Conservation (phyloP, 2,329 filamentous ascomycete genomes). For the Colletotrichum viniferum region DNA sequence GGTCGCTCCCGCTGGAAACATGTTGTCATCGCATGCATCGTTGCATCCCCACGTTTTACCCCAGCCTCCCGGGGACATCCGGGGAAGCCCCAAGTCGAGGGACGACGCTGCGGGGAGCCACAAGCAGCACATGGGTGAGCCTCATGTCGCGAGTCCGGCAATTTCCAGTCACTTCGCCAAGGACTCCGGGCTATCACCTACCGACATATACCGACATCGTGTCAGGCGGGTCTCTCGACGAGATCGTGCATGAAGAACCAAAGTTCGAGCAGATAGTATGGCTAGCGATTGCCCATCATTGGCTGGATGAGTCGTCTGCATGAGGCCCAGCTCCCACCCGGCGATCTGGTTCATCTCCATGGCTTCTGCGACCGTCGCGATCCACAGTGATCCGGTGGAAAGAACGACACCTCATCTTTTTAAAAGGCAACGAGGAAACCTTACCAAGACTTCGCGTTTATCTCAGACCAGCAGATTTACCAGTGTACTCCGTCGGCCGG, state of each 20-base stretch:
- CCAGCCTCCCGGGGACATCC: not conserved
- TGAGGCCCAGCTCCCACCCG: not conserved
- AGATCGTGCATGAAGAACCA: not conserved
- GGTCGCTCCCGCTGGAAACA: not conserved
- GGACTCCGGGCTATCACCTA: not conserved
- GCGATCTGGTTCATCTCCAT: not conserved
- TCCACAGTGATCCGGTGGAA: not conserved
- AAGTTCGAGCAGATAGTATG: not conserved
- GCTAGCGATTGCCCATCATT: not conserved
- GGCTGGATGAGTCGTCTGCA: not conserved
- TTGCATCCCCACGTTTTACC: not conserved
- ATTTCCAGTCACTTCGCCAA: not conserved
- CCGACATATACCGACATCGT: not conserved
- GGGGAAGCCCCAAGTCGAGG: not conserved
- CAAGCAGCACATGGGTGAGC: not conserved
- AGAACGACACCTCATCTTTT: not conserved
- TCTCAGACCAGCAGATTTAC: not conserved
- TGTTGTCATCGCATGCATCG: not conserved
- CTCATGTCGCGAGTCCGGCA: not conserved
- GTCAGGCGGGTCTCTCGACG: not conserved
- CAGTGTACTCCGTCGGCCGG: not conserved
- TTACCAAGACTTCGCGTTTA: not conserved
- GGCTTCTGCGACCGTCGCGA: not conserved
- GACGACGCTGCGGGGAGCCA: not conserved
- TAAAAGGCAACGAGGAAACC: not conserved